These are phyloP conservation scores for Psilocybe mexicana DNA, from an alignment of 1,284 basidiomycete genomes.

Conservation along the genomic window DNA sequence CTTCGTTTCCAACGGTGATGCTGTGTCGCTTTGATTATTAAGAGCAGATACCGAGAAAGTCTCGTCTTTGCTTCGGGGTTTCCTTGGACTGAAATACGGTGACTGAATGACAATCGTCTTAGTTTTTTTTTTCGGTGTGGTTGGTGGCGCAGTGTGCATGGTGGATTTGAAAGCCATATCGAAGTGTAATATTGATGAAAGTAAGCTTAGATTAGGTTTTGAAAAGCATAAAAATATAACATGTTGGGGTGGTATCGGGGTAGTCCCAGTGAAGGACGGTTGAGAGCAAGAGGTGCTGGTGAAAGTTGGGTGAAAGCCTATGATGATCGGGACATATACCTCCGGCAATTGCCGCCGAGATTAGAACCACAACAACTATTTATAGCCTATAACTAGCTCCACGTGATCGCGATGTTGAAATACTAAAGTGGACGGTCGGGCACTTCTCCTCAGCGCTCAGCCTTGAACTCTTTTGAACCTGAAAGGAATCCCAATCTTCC, in stretches of 20 bases:
- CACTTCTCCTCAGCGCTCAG: background rate
- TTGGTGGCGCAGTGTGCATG: background rate
- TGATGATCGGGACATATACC: background rate
- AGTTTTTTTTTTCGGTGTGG: conserved; percentile 1
- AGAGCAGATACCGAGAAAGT: background rate
- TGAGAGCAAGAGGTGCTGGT: too few species aligned
- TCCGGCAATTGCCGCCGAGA: background rate
- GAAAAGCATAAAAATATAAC: too few species aligned
- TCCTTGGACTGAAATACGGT: conserved; percentile 12
- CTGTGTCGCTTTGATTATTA: too few species aligned
- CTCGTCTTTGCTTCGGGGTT: background rate
- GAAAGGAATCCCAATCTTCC: background rate
- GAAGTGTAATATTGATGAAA: too few species aligned
- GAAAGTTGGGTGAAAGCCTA: too few species aligned
- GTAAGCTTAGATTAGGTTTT: too few species aligned
- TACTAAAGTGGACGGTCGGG: conserved; percentile 3
- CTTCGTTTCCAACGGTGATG: too few species aligned
- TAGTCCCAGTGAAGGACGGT: too few species aligned
- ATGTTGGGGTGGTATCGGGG: too few species aligned
- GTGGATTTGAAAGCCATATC: too few species aligned
- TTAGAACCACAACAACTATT: background rate
- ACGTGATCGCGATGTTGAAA: conserved; percentile 25
- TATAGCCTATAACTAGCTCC: background rate
- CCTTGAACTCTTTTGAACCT: background rate
- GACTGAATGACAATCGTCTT: conserved; percentile 2